These are phyloP conservation scores for Plenodomus biglobosus DNA, from an alignment of 2,329 filamentous ascomycete species.

Conservation along the genomic window DNA sequence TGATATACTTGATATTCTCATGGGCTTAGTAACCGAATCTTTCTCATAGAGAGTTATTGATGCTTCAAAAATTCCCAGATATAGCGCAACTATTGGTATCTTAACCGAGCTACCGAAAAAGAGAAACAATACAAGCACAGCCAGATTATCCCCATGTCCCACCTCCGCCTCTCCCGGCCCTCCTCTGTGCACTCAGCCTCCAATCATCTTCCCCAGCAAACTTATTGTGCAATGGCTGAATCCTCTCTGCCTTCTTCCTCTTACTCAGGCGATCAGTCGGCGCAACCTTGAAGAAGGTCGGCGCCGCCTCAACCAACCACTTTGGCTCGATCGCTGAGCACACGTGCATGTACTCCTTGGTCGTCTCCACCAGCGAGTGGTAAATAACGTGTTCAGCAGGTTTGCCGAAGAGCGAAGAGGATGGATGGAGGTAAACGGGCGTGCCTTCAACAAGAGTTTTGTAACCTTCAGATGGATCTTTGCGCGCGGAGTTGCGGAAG, in stretches of 20 bases:
- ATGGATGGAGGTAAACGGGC: constrained; percentile 91
- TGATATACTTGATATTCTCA: too few relatives aligned
- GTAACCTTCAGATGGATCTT: constrained; percentile 95
- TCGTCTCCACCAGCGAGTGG: constrained; percentile 85
- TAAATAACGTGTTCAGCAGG: constrained; percentile 96
- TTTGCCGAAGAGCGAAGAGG: constrained; percentile 90
- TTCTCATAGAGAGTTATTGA: too few relatives aligned
- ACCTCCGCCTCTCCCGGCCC: constrained; percentile 80
- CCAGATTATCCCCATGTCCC: constrained; percentile 80
- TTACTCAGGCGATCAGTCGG: constrained; percentile 84
- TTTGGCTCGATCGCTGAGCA: constrained; percentile 94
- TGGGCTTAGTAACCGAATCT: too few relatives aligned
- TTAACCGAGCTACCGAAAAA: too few relatives aligned
- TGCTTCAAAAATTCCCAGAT: too few relatives aligned
- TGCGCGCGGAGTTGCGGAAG: constrained; percentile 92
- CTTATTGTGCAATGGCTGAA: constrained; percentile 92
- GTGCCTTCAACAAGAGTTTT: constrained; percentile 96
- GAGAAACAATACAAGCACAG: too few relatives aligned
- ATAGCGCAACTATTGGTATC: too few relatives aligned
- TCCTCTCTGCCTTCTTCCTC: constrained; percentile 89
- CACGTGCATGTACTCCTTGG: constrained; percentile 97
- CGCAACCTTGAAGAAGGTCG: constrained; percentile 98
- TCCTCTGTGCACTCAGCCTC: constrained; percentile 84
- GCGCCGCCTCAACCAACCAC: constrained; percentile 91
- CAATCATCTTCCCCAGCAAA: constrained; percentile 93